Evolutionary conservation across 768 basidiomycete genomes (phyloP).

Genomic region (Lactarius hatsudake): DNA sequence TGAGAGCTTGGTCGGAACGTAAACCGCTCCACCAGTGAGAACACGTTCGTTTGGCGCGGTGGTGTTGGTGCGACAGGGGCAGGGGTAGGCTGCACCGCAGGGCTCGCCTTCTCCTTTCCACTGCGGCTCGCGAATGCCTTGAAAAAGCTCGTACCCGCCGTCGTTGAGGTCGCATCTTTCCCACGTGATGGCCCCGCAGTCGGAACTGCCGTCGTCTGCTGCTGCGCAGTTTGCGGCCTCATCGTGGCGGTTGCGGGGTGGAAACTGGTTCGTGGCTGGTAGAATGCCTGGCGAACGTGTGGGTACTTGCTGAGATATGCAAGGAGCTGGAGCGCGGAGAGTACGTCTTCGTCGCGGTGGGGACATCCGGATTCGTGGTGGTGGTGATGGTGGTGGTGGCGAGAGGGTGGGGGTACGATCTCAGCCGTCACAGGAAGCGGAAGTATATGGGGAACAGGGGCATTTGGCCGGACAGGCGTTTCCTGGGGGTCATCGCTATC

Average conservation of each 20-base stretch:
- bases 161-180: slow-evolving; percentile 3
- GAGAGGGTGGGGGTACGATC: slow-evolving; percentile 24
- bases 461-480: slow-evolving; percentile 25
- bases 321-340: slow-evolving; percentile 85
- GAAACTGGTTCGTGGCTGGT: slow-evolving; percentile 78
- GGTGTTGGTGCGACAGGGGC: slow-evolving; percentile 27
- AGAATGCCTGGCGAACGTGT: slow-evolving; percentile 94
- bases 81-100: slow-evolving; percentile 27
- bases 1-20: slow-evolving; percentile 89
- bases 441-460: slow-evolving; percentile 23
- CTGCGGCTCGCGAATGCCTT: slow-evolving; percentile 48
- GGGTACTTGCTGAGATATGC: slow-evolving; percentile 98
- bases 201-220: slow-evolving; percentile 13
- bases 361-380: slow-evolving; percentile 49
- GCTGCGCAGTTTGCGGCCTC: slow-evolving; percentile 26
- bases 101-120: slow-evolving; percentile 45
- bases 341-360: slow-evolving; percentile 92
- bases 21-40: slow-evolving; percentile 93
- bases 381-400: slow-evolving; percentile 36
- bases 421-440: slow-evolving; percentile 23
- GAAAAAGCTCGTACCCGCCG: slow-evolving; percentile 37
- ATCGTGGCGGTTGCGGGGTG: slow-evolving; percentile 62
- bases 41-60: slow-evolving; percentile 79
- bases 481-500: slow-evolving; percentile 28
- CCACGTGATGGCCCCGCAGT: slow-evolving; percentile 25